Evolutionary conservation across 495 filamentous ascomycete genomes (phyloP).

Genomic region (Penicillium desertorum): DNA sequence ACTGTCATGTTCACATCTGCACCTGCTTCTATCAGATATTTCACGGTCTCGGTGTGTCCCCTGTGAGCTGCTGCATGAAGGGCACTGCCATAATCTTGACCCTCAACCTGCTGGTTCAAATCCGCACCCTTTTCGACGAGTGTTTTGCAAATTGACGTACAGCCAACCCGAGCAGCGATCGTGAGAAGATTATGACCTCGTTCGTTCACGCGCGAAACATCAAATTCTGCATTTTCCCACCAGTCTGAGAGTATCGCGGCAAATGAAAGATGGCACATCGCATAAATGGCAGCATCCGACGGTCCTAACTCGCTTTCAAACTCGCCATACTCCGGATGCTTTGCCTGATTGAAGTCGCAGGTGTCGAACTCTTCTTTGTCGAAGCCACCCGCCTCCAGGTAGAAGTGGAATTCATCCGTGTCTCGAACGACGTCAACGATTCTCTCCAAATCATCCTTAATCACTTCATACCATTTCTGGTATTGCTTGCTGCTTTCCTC

Average conservation of each 20-base stretch:
- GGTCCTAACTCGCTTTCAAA: conserved; percentile 5
- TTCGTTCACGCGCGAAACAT: conserved; percentile 1
- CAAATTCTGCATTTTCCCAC: conserved; percentile 25
- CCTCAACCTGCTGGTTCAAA: conserved; percentile 19
- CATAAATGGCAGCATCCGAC: conserved; percentile 15
- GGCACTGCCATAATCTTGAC: conserved; percentile 24
- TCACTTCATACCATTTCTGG: conserved; percentile 24
- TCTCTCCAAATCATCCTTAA: background rate
- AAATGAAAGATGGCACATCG: conserved; percentile 30
- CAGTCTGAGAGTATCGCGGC: conserved; percentile 27
- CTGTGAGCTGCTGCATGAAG: conserved; percentile 25
- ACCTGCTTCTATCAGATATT: conserved; percentile 25
- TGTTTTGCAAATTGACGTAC: conserved; percentile 15
- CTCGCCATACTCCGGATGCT: background rate
- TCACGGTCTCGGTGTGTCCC: conserved; percentile 22
- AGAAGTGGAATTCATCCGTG: background rate
- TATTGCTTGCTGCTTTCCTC: conserved; percentile 30
- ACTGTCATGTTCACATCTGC: conserved; percentile 29
- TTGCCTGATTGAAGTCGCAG: background rate
- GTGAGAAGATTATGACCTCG: conserved; percentile 19
- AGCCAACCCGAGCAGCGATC: conserved; percentile 18
- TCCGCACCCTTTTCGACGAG: conserved; percentile 24
- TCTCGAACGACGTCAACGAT: conserved; percentile 2
- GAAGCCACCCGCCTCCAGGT: background rate
- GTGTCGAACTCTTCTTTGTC: background rate